Evolutionary conservation across 805 yeast genomes (phyloP), one percentile per base, ranked within the genome.

Genomic region (Cyberlindnera euphorbiae): DNA sequence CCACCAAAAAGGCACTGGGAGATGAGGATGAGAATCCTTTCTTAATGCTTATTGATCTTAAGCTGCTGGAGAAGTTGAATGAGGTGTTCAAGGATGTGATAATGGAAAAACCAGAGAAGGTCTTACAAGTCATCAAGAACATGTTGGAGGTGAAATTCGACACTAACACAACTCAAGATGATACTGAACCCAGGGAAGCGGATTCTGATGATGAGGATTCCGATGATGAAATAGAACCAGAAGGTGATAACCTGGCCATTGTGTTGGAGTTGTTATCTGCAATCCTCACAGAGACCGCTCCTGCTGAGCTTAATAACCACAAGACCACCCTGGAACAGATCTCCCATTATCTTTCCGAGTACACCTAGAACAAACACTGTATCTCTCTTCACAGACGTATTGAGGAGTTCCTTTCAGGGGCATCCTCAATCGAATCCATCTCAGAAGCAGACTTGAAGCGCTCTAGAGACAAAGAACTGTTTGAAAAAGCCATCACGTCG

Each of bases 401-500:
- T 21, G 35, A 39, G 14, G 51, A 41, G 4, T 14, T 46, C 16
- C 15, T 55, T 4, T 23, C 26, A 2, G 45, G 47, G 12, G 54
- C 33, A 12, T 14, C 2, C 15, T 27, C 22, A 22, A 13, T 13
- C 15, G 8, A 5, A 6, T 3, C 32, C n/a, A n/a, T n/a, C n/a
- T n/a, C n/a, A n/a, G n/a, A n/a, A 11, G 17, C 37, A n/a, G 46
- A 39, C 15, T 44, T 37, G 12, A 39, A 35, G 17, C 16, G 16
- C 2, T 6, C 34, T 9, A 38, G 53, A 7, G 73, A 79, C 31
- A 56, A 56, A 18, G 61, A 60, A 17, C 42, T 58, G 0, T 59
- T 82, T 31, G 69, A 72, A 12, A 65, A 74, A 22, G 96, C 96
- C 0, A 60, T 85, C 25, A 63, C 71, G 1, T 75, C 79, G 41